phyloP scores from a whole-genome alignment of 225 moss, liverwort and hornwort genomes.

The Straminergon stramineum region DNA sequence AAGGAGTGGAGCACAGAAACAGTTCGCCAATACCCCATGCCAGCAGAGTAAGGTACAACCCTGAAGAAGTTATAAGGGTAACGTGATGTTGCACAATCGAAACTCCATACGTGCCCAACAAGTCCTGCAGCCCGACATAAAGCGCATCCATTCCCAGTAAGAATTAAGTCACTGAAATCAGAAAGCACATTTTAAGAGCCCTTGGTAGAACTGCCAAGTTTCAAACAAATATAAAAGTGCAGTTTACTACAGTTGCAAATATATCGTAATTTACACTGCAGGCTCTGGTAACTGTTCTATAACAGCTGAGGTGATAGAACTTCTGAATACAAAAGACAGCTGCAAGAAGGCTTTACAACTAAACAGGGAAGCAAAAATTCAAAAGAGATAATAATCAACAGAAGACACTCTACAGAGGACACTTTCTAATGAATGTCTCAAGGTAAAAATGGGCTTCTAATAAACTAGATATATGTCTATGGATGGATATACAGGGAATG shows the following conservation, averaged over 20 bases:
- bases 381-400: background rate
- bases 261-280: background rate
- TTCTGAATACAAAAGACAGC: background rate
- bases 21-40: constrained; percentile 24
- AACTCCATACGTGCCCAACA: constrained; percentile 1
- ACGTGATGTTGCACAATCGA: constrained; percentile 4
- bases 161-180: background rate
- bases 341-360: background rate
- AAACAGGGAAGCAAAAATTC: background rate
- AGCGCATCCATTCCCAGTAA: background rate
- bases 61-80: constrained; percentile 5
- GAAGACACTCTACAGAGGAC: background rate
- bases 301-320: background rate
- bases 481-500: background rate
- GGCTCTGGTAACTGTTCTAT: background rate
- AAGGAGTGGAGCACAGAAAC: constrained; percentile 2
- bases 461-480: background rate
- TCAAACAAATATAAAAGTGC: background rate
- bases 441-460: background rate
- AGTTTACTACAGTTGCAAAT: background rate
- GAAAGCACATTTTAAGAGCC: background rate
- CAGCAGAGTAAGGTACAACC: constrained; percentile 18
- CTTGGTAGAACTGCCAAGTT: background rate
- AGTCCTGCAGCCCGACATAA: constrained; percentile 21
- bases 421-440: background rate